Evolutionary conservation across 2,329 filamentous ascomycete species (phyloP), one percentile per base, ranked within the genome.

Genomic region (Hymenoscyphus occultus): DNA sequence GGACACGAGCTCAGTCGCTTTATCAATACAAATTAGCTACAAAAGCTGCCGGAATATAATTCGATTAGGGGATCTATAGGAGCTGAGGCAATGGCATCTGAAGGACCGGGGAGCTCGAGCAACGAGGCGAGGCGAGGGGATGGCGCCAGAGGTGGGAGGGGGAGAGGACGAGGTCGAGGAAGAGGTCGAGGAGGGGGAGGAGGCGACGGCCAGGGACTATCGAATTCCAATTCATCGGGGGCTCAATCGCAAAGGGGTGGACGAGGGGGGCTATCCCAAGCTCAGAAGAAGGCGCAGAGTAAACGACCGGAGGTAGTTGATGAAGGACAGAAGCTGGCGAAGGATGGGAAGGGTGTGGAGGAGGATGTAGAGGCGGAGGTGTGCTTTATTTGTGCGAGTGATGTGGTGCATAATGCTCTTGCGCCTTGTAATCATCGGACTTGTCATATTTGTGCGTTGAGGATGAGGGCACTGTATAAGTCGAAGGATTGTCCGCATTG

Each of bases 401-500:
- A 89, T 1, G 89, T 99, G 59, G 87, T 90, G 59, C 93, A 98
- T 80, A 88, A 92, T 72, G 90, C 93, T 10, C 87, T 99, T 69
- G 88, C 93, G 39, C 94, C 95, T 22, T 99, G 95, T 79, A 98
- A 97, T 77, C 95, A 99, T 79, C 86, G 91, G 64, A 97, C 94
- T 59, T 99, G 95, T 76, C 95, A 99, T 79, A 97, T 98, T 70
- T 99, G 95, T 77, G 90, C 93, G 10, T 80, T 99, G 71, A 86
- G 95, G 66, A 86, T 98, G 86, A 86, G 95, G 72, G 95, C 94
- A 0, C 81, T 99, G 56, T 99, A 98, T 80, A 98, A 97, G 81
- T 96, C 89, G 66, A 96, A 96, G 77, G 91, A 93, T 69, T 99
- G 95, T 78, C 91, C 93, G n/a, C 93, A 98, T 77, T 99, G 95